These are phyloP conservation scores for Lactifluus rugatus DNA, from an alignment of 768 basidiomycete species.

Conservation along the genomic window DNA sequence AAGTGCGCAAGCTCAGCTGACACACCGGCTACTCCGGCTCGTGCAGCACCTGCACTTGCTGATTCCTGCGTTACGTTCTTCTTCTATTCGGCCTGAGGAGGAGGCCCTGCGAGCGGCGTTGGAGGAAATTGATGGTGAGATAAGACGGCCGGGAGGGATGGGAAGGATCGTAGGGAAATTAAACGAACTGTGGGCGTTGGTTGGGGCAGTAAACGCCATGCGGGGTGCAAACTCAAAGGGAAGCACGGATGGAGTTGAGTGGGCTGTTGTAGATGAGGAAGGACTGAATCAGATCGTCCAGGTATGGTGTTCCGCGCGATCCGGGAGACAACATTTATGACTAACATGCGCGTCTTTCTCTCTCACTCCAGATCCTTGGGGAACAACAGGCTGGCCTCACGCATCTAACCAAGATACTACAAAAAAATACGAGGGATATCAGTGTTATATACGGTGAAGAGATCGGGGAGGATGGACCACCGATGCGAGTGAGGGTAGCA, in stretches of 20 bases:
- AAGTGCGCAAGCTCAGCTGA: constrained; percentile 56
- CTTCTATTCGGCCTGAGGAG: constrained; percentile 70
- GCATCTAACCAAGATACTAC: constrained; percentile 67
- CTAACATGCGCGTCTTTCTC: background rate
- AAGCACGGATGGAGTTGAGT: constrained; percentile 43
- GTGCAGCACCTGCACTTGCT: constrained; percentile 72
- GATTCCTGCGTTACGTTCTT: constrained; percentile 65
- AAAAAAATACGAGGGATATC: constrained; percentile 43
- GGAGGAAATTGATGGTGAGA: constrained; percentile 67
- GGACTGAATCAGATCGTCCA: constrained; percentile 68
- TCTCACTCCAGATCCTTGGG: constrained; percentile 45
- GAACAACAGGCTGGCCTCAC: constrained; percentile 76
- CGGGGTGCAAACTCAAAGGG: constrained; percentile 41
- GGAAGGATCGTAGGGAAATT: constrained; percentile 61
- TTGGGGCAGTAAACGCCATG: constrained; percentile 59
- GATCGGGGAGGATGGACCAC: constrained; percentile 3
- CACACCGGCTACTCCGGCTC: constrained; percentile 57
- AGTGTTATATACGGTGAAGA: constrained; percentile 20
- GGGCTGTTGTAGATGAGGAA: constrained; percentile 83
- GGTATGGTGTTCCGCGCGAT: constrained; percentile 32
- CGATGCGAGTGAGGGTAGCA: background rate
- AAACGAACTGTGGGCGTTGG: constrained; percentile 79
- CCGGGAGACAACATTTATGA: background rate
- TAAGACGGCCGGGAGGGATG: constrained; percentile 41
- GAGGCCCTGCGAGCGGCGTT: constrained; percentile 60